Evolutionary conservation across 1,284 basidiomycete species (phyloP).

Genomic region (Caloboletus inedulis): DNA sequence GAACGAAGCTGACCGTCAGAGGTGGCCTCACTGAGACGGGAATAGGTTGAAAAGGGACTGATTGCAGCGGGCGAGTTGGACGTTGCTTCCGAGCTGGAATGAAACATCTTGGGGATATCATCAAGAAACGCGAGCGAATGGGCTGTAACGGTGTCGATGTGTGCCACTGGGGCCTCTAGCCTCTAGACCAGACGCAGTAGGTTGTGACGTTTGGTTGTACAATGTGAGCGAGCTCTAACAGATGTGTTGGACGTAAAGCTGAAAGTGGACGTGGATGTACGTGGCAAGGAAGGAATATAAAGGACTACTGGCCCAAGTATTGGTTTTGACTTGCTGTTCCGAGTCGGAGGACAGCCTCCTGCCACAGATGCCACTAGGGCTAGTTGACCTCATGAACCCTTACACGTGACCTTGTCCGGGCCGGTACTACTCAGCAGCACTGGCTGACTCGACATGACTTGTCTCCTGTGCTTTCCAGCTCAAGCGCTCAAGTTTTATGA

Average conservation of each 20-base stretch:
- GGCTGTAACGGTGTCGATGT: not conserved
- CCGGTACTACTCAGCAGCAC: not conserved
- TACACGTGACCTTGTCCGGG: slow-evolving; percentile 12
- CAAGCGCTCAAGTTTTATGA: not conserved
- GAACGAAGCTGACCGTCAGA: slow-evolving; percentile 53
- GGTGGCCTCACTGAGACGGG: slow-evolving; percentile 53
- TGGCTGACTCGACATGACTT: not conserved
- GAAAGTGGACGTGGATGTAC: not conserved
- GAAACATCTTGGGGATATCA: slow-evolving; percentile 14
- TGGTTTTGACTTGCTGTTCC: slow-evolving; percentile 8
- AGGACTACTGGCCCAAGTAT: not conserved
- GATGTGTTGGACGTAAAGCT: not conserved
- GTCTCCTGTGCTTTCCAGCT: not conserved
- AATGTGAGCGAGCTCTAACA: not conserved
- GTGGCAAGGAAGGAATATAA: not conserved
- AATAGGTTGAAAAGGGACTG: slow-evolving; percentile 33
- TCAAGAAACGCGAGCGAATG: slow-evolving; percentile 6
- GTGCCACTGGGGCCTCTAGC: not conserved
- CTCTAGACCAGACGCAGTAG: not conserved
- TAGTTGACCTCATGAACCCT: not conserved
- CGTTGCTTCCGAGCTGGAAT: slow-evolving; percentile 29
- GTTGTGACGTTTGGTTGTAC: not conserved
- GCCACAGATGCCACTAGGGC: not conserved
- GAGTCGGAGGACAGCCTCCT: slow-evolving; percentile 4
- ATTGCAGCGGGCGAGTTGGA: slow-evolving; percentile 24